Evolutionary conservation across 768 basidiomycete genomes (phyloP), one percentile per base, ranked within the genome.

Genomic region (Tricholomella constricta): DNA sequence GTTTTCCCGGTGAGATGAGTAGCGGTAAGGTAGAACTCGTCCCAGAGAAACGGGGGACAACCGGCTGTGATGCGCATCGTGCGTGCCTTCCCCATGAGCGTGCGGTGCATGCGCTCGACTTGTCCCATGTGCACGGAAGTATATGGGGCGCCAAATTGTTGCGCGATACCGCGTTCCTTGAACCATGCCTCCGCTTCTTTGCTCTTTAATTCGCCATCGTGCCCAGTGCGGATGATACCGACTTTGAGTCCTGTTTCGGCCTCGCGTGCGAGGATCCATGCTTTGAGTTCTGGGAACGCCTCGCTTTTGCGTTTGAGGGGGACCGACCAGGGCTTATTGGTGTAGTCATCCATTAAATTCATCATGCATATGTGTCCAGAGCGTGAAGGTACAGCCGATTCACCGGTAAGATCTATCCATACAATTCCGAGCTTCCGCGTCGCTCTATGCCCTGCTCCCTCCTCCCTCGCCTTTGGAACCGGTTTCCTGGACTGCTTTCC

Each of bases 401-500:
- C 56, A 48, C 25, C 67, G 63, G n/a, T 60, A 6, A 74, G 41
- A 43, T 76, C 72, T 40, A 72, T 60, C 49, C 61, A 70, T 7
- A 75, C 63, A 17, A 58, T 65, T 41, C 65, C 70, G 36, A 72
- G 48, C 31, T 43, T 52, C 41, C 62, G 25, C 6, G 46, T 63
- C 11, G 69, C 68, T 51, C 66, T 60, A 43, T 29, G 29, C 29
- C 29, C 29, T 5, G 66, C 11, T 11, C 29, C 29, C 11, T 29
- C 70, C 45, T 62, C 59, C 5, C 63, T 23, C 14, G 51, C 51
- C 52, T 68, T 68, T 0, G 72, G 72, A n/a, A 76, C 66, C 6
- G 66, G 58, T 5, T 55, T 58, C 15, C 57, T 56, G 0, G 63
- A 65, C 71, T 77, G 72, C 57, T 77, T 76, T 6, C 74, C 72